phyloP scores from a whole-genome alignment of 371 early-diverging fungal species.

The Dinochytrium kinnereticum region DNA sequence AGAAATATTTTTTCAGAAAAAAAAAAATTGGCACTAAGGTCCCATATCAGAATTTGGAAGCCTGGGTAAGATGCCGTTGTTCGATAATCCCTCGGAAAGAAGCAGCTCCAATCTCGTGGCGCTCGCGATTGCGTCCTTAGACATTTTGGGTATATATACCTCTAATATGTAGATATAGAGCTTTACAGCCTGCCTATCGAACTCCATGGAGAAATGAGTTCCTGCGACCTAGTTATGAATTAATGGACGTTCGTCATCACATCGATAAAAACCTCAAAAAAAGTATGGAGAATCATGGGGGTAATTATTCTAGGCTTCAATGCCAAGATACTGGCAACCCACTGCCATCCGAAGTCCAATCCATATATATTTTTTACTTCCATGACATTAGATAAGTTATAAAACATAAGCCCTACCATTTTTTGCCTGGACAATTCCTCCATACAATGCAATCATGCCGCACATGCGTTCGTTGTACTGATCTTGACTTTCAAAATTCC shows the following conservation, averaged over 20 bases:
- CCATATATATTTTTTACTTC: constrained; percentile 62
- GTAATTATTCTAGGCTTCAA: constrained; percentile 75
- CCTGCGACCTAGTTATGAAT: constrained; percentile 41
- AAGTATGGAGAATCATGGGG: constrained; percentile 65
- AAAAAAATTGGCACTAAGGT: background rate
- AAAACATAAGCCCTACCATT: background rate
- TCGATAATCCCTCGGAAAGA: background rate
- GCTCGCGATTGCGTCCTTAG: background rate
- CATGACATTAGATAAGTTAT: constrained; percentile 16
- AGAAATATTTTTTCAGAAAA: background rate
- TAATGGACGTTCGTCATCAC: background rate
- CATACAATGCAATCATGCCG: constrained; percentile 76
- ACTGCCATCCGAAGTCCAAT: constrained; percentile 75
- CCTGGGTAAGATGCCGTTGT: background rate
- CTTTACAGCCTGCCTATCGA: constrained; percentile 42
- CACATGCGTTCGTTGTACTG: constrained; percentile 73
- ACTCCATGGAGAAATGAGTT: constrained; percentile 28
- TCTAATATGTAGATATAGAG: constrained; percentile 35
- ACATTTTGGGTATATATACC: constrained; percentile 44
- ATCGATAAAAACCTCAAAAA: constrained; percentile 63
- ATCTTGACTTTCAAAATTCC: constrained; percentile 64
- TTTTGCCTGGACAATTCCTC: constrained; percentile 74
- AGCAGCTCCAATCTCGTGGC: background rate
- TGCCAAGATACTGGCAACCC: constrained; percentile 81
- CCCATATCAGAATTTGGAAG: background rate